Evolutionary conservation across 2,329 filamentous ascomycete genomes (phyloP), one percentile per base, ranked within the genome.

Genomic region (Fusarium succisae): DNA sequence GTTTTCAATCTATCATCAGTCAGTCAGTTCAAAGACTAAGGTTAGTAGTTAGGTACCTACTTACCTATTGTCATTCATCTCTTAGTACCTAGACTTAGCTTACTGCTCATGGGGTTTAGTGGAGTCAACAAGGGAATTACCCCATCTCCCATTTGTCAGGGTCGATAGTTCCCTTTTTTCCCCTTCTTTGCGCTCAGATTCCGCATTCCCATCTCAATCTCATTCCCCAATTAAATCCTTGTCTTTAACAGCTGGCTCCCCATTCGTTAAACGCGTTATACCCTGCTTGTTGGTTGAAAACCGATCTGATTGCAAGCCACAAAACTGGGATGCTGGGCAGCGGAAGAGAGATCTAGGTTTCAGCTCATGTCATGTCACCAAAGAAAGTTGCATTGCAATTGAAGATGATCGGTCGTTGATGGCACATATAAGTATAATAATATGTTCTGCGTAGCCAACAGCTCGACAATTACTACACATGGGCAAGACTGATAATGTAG

Each of bases 271-370:
- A 32, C 28, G 55, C n/a, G n/a, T 41, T 50, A 38, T 26, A 64
- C 59, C 67, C 53, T 44, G 35, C 56, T 63, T 69, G 66, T 65
- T 70, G 51, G 51, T 53, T 39, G 18, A 56, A 58, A 41, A 38
- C 55, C 26, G 59, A 70, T 70, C 51, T 65, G 39, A 48, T 53
- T 50, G n/a, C 51, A 70, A 70, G 66, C 66, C 59, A 70, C 59
- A 44, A 38, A 44, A 54, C 59, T 43, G 48, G 48, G 64, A 67
- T 67, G 50, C 14, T 18, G 44, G 60, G 26, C 48, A 50, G 30
- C 47, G 18, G 32, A 35, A 28, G 61, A 66, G 51, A 60, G 47
- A 62, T 68, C 41, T 60, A 24, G 37, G 30, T 62, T 62, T 62
- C 37, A 62, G 55, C 62, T 69, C 26, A 22, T 68, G 41, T 18